Percentiles rank a stretch among this genome's conserved stretches.
phyloP scores from a whole-genome alignment of 2,329 filamentous ascomycete species.

The Tolypocladium nubicola region DNA sequence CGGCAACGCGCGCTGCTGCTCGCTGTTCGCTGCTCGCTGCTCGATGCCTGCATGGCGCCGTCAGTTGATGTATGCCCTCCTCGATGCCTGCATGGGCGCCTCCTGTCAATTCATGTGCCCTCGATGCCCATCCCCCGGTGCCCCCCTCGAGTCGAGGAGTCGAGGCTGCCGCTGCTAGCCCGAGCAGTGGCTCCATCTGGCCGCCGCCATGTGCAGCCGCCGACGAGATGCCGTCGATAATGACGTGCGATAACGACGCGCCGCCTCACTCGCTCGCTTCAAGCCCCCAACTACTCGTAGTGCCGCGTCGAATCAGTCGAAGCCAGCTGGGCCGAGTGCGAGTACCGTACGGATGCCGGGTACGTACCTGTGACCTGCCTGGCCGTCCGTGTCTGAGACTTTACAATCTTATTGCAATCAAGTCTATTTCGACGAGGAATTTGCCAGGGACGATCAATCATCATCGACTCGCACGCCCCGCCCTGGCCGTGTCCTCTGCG shows the following conservation, averaged over 20 bases:
- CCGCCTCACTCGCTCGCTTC: background rate
- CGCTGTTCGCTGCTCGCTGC: no score
- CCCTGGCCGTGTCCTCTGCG: background rate
- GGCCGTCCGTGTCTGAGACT: conserved; percentile 7
- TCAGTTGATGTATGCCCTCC: no score
- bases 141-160: background rate
- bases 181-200: background rate
- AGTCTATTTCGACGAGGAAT: conserved; percentile 8
- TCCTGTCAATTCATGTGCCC: no score
- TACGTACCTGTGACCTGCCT: no score
- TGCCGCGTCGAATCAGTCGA: background rate
- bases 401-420: conserved; percentile 8
- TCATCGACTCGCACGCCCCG: background rate
- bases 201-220: no score
- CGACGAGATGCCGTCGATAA: background rate
- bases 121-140: background rate
- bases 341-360: no score
- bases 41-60: no score
- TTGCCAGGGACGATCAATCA: background rate
- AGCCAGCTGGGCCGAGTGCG: no score
- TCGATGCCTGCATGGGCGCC: no score
- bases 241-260: background rate
- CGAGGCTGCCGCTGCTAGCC: background rate
- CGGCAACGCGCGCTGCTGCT: background rate
- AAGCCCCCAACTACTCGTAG: background rate